Conservation (phyloP, 352 stramenopile species). For the Blastocystis hominis region DNA sequence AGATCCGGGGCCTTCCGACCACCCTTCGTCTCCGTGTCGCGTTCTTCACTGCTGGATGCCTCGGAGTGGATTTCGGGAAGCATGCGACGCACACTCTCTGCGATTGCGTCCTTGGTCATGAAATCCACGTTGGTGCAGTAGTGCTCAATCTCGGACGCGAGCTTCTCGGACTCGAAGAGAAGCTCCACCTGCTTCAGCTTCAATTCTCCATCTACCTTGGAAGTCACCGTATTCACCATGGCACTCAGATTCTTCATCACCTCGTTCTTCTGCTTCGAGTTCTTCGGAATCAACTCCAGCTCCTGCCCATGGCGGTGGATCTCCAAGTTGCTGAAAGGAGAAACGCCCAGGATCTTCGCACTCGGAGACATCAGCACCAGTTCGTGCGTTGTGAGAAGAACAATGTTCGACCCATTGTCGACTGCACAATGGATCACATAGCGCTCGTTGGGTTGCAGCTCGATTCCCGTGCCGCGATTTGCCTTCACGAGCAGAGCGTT, state of each 20-base stretch:
- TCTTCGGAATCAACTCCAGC: slow-evolving; percentile 28
- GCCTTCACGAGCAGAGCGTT: slow-evolving; percentile 20
- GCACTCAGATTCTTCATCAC: background rate
- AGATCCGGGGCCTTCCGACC: background rate
- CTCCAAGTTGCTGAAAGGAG: slow-evolving; percentile 19
- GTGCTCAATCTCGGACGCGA: background rate
- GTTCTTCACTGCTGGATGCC: background rate
- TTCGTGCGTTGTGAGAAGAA: slow-evolving; percentile 22
- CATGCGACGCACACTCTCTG: slow-evolving; percentile 29
- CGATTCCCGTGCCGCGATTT: slow-evolving; percentile 17
- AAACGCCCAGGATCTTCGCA: slow-evolving; percentile 24
- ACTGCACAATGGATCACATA: slow-evolving; percentile 50
- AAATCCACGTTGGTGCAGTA: background rate
- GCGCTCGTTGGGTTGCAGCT: slow-evolving; percentile 26
- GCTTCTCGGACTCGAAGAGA: slow-evolving; percentile 31
- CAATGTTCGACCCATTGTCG: background rate
- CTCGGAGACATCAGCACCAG: slow-evolving; percentile 12
- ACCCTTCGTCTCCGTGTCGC: background rate
- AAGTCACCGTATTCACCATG: slow-evolving; percentile 25
- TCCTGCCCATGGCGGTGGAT: slow-evolving; percentile 7
- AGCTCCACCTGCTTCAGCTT: background rate
- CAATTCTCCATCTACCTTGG: slow-evolving; percentile 29
- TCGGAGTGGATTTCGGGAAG: slow-evolving; percentile 7
- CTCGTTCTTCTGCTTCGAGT: slow-evolving; percentile 16
- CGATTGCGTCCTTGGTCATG: slow-evolving; percentile 38